Base-by-base conservation (phyloP, 78 protist genomes). In the Dictyostelium intermedium region DNA sequence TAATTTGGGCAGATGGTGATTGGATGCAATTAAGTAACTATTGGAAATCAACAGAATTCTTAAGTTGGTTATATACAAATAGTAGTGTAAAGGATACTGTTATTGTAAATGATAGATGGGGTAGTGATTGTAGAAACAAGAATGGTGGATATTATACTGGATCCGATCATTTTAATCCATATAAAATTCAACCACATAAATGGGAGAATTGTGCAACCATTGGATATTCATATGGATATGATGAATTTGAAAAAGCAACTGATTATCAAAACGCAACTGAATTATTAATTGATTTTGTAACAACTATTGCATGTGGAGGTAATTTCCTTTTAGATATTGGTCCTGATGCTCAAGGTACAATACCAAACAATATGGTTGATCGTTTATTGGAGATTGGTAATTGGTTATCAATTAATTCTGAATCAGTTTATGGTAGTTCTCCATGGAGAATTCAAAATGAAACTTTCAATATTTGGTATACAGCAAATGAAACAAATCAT, bases 71-170 rank as follows among this genome's bases (percentile, higher is more conserved):
- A 25, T 92, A 61, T 30, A 35, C 43, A 3, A 34, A 53, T 18
- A 84, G 83, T 39, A 50, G n/a, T 9, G 82, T 77, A 0, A 37
- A 37, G 13, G 91, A 92, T 27, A 32, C 61, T 5, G 92, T 92
- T 20, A 78, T 85, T 30, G 85, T 92, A 30, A 92, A 92, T 35
- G 96, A 92, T 84, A 47, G 96, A 39, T 92, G 96, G 96, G 96
- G 96, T 14, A 70, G 11, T 5, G 95, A 77, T 13, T 76, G 84
- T 50, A 23, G 95, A 14, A 61, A 47, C 6, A 23, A 14, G 14
- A 53, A 91, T 78, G 95, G 95, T 20, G 95, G 95, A 27, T 91
- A 45, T 30, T 91, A 5, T 23, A 91, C 95, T 4, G 95, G 89
- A 18, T 14, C 56, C 4, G 91, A 92, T 43, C 16, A 63, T 10